Conservation (phyloP, 768 basidiomycete species). For the Tylopilus balloui region DNA sequence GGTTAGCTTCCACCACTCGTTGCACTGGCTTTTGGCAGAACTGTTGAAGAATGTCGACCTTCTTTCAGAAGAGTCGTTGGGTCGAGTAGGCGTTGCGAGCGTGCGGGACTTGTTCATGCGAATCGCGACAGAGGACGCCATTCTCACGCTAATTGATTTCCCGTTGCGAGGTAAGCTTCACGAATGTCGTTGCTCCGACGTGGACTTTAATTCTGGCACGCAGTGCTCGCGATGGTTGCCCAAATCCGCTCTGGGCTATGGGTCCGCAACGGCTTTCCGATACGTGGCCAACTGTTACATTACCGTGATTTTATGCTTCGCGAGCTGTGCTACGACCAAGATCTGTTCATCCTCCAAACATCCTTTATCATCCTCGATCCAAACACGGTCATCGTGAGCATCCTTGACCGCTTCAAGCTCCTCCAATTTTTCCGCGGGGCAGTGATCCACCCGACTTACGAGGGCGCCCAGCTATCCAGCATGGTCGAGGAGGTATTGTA, state of each 20-base stretch:
- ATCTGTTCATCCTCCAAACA: constrained; percentile 84
- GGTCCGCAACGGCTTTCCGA: constrained; percentile 96
- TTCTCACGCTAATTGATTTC: constrained; percentile 80
- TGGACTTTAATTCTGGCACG: background rate
- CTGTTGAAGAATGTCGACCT: constrained; percentile 78
- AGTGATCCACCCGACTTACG: constrained; percentile 53
- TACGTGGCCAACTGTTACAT: constrained; percentile 90
- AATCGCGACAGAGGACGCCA: constrained; percentile 59
- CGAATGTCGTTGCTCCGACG: background rate
- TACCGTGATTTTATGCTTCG: constrained; percentile 96
- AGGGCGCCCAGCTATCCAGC: constrained; percentile 63
- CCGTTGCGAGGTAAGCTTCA: constrained; percentile 72
- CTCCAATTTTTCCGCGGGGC: constrained; percentile 72
- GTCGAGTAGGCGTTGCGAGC: constrained; percentile 47
- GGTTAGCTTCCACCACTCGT: constrained; percentile 90
- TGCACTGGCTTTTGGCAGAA: constrained; percentile 89
- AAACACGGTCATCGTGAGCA: constrained; percentile 71
- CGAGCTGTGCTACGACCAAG: constrained; percentile 96
- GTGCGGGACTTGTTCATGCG: constrained; percentile 58
- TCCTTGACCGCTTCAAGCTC: constrained; percentile 88
- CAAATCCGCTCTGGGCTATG: constrained; percentile 94
- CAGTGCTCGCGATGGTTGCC: constrained; percentile 86
- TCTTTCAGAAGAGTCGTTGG: constrained; percentile 52
- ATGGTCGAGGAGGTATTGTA: constrained; percentile 94
- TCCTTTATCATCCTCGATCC: constrained; percentile 78